A percentile compares a stretch with the other conserved stretches of the same genome.
Conservation (phyloP, 2,329 filamentous ascomycete species). For the Chaetothyriales sp. region DNA sequence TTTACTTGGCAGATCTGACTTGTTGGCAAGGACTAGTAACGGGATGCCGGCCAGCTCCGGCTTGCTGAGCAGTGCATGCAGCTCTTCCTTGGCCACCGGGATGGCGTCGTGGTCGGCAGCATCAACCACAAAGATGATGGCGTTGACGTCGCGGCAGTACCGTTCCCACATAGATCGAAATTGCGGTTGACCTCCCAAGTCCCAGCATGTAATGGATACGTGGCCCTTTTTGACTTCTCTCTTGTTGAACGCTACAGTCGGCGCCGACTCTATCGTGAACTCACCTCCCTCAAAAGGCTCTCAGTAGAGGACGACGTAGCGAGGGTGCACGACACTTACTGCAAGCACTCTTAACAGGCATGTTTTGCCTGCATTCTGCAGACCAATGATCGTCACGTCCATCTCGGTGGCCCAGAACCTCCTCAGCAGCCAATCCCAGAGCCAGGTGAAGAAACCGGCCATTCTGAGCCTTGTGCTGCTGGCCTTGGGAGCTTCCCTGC, state of each 20-base stretch:
- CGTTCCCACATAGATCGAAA: conserved; percentile 99
- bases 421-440: conserved; percentile 97
- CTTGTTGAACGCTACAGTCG: conserved; percentile 98
- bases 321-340: conserved; percentile 48
- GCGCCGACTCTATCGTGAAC: conserved; percentile 98
- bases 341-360: conserved; percentile 85
- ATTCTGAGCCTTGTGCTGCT: conserved; percentile 39
- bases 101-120: conserved; percentile 74
- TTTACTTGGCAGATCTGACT: conserved; percentile 86
- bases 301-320: neutral
- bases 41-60: conserved; percentile 78
- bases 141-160: conserved; percentile 93
- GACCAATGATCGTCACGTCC: conserved; percentile 97
- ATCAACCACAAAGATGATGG: conserved; percentile 97
- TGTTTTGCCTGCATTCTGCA: conserved; percentile 97
- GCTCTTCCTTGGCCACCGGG: conserved; percentile 76
- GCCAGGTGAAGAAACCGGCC: conserved; percentile 80
- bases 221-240: conserved; percentile 95
- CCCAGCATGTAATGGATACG: conserved; percentile 98
- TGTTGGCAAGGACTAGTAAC: conserved; percentile 87
- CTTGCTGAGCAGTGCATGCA: conserved; percentile 78
- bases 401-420: conserved; percentile 99
- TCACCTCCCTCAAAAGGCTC: conserved; percentile 65
- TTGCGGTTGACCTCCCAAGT: conserved; percentile 88
- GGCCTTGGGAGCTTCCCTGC: neutral